These are phyloP conservation scores for Golubevia sp. DNA, from an alignment of 1,284 basidiomycete species.

Conservation along the genomic window DNA sequence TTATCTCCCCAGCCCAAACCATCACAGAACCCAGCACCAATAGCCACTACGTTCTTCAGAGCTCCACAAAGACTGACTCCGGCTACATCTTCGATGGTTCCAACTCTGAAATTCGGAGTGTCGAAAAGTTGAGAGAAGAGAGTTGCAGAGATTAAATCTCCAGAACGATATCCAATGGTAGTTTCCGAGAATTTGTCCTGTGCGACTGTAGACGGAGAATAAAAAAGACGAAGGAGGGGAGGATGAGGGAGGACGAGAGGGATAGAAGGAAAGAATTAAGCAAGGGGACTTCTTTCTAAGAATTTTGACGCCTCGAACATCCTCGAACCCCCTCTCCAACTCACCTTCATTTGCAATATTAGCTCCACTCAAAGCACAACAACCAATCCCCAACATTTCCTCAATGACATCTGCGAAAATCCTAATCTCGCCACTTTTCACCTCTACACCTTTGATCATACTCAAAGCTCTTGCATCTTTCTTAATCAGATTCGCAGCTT, in stretches of 20 bases:
- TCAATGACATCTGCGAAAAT: slow-evolving; percentile 69
- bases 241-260: too few relatives aligned
- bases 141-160: slow-evolving; percentile 34
- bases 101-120: slow-evolving; percentile 66
- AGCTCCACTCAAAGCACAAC: slow-evolving; percentile 67
- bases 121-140: slow-evolving; percentile 63
- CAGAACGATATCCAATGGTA: slow-evolving; percentile 66
- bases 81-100: slow-evolving; percentile 67
- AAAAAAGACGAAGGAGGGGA: background rate
- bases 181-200: slow-evolving; percentile 66
- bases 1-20: slow-evolving; percentile 68
- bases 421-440: slow-evolving; percentile 65
- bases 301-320: too few relatives aligned
- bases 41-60: slow-evolving; percentile 68
- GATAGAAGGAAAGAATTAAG: too few relatives aligned
- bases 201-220: slow-evolving; percentile 58
- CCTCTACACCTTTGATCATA: slow-evolving; percentile 64
- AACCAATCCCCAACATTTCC: slow-evolving; percentile 65
- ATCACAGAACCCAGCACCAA: slow-evolving; percentile 68
- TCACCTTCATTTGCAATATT: slow-evolving; percentile 68
- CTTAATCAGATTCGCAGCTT: background rate
- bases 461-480: too few relatives aligned
- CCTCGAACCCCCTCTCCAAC: too few relatives aligned
- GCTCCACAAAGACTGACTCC: slow-evolving; percentile 69
- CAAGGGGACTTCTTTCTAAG: too few relatives aligned